Base-by-base conservation (phyloP, 1,284 basidiomycete species). In the Puccinia triticina region DNA sequence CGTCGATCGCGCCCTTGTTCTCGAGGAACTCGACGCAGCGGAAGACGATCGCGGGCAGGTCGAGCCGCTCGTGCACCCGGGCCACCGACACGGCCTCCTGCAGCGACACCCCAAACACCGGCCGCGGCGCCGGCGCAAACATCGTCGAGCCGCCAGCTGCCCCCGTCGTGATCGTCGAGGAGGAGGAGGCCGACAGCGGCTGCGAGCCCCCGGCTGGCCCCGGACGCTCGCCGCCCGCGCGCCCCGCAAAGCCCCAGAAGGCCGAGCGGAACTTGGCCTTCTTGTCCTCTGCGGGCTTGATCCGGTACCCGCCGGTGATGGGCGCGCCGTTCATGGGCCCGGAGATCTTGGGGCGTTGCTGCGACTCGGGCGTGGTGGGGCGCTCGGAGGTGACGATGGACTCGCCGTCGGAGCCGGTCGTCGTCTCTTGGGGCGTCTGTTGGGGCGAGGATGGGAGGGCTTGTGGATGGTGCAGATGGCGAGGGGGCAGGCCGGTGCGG, bases 11-110 rank as follows among this genome's bases (percentile, higher is more conserved):
- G 86, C 94, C 91, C 88, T 94, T 94, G 48, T 91, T 90, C 88
- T 96, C 94, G 32, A 88, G 86, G 78, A 87, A 88, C 82, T 88
- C 88, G 66, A 88, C 87, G 85, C 93, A 94, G 80, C 96, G 91
- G 89, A 96, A 98, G 46, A 98, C 93, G 83, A 99, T 93, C 3
- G 95, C 94, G 0, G 96, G 97, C 26, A 99, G 89, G 84, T 93
- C 92, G 77, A 93, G 93, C 3, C 87, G 86, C 3, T 87, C 87
- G 48, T 86, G 85, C 82, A 98, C 93, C 86, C 94, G 91, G 7
- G 94, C 93, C 48, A 97, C 91, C 2, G 93, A 92, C 43, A 99
- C 90, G 1, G 95, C 93, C 83, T 98, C 95, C 82, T 93, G 90
- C 37, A 99, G 88, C 2, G 93, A 90, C 7, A 98, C 92, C 37